These are phyloP conservation scores for Melastoma candidum DNA, from an alignment of 441 rosid species.

Conservation along the genomic window DNA sequence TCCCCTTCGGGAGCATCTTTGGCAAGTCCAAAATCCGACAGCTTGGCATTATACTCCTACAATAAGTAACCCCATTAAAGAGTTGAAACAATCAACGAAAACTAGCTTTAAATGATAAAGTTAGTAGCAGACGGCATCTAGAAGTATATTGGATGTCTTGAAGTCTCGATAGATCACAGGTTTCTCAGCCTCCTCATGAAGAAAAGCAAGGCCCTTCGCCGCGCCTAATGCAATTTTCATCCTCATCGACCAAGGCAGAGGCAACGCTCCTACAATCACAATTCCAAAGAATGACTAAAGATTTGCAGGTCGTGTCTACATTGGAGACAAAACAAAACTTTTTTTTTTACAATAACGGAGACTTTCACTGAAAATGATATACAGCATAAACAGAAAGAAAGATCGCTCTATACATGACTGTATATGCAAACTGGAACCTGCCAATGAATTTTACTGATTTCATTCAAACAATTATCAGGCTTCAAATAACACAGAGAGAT, in stretches of 20 bases:
- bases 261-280: slow-evolving; percentile 52
- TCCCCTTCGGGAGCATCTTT: slow-evolving; percentile 95
- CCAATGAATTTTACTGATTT: too few species aligned
- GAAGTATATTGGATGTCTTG: slow-evolving; percentile 80
- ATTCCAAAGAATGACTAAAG: slow-evolving; percentile 9
- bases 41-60: slow-evolving; percentile 87
- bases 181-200: slow-evolving; percentile 87
- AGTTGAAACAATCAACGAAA: background rate
- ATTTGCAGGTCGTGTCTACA: background rate
- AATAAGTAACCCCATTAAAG: slow-evolving; percentile 20
- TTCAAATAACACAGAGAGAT: too few species aligned
- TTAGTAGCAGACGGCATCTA: slow-evolving; percentile 55
- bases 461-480: too few species aligned
- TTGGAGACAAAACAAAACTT: background rate
- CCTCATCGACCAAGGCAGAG: slow-evolving; percentile 89
- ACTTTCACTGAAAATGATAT: too few species aligned
- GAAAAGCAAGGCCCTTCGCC: slow-evolving; percentile 87
- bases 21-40: slow-evolving; percentile 90
- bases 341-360: background rate
- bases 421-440: too few species aligned
- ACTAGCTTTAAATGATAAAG: background rate
- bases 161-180: slow-evolving; percentile 93
- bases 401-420: too few species aligned
- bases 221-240: slow-evolving; percentile 94
- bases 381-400: too few species aligned